phyloP scores from a whole-genome alignment of 1,284 basidiomycete species.

The Coniferiporia weirii region DNA sequence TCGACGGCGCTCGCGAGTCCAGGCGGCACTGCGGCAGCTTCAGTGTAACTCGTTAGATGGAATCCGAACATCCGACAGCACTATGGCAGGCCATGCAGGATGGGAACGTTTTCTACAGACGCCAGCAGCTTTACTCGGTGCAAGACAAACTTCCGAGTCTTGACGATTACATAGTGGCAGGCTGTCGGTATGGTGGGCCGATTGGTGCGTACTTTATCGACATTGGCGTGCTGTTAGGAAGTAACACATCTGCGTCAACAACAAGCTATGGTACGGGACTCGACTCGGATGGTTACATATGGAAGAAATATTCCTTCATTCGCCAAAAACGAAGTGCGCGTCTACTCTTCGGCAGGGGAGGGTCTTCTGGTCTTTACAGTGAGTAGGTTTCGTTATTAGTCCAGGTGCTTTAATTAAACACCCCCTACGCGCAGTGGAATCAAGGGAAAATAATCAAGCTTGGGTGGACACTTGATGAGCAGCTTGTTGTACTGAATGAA shows the following conservation, averaged over 20 bases:
- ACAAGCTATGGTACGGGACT: slow-evolving; percentile 84
- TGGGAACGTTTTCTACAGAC: slow-evolving; percentile 72
- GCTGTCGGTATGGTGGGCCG: slow-evolving; percentile 84
- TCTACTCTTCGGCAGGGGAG: slow-evolving; percentile 73
- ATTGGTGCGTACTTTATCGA: slow-evolving; percentile 51
- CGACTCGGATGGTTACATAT: slow-evolving; percentile 73
- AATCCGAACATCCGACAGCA: slow-evolving; percentile 63
- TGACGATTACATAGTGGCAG: slow-evolving; percentile 76
- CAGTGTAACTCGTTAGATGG: background rate
- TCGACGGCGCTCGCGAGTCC: background rate
- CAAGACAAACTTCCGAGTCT: slow-evolving; percentile 78
- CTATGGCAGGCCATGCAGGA: slow-evolving; percentile 80
- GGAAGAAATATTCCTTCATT: slow-evolving; percentile 56
- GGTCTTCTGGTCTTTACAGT: slow-evolving; percentile 55
- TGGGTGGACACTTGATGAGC: slow-evolving; percentile 80
- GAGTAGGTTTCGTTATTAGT: slow-evolving; percentile 45
- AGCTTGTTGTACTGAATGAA: slow-evolving; percentile 83
- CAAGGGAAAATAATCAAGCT: slow-evolving; percentile 74
- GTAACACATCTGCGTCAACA: slow-evolving; percentile 6
- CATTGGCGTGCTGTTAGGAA: background rate
- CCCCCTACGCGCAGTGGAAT: slow-evolving; percentile 68
- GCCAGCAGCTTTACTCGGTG: slow-evolving; percentile 82
- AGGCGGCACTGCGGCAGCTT: background rate
- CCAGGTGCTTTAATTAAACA: slow-evolving; percentile 16
- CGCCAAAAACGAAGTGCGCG: slow-evolving; percentile 72